Percentiles rank a stretch among this genome's conserved stretches.
phyloP scores from a whole-genome alignment of 352 stramenopile genomes.

The Phytophthora citrophthora region DNA sequence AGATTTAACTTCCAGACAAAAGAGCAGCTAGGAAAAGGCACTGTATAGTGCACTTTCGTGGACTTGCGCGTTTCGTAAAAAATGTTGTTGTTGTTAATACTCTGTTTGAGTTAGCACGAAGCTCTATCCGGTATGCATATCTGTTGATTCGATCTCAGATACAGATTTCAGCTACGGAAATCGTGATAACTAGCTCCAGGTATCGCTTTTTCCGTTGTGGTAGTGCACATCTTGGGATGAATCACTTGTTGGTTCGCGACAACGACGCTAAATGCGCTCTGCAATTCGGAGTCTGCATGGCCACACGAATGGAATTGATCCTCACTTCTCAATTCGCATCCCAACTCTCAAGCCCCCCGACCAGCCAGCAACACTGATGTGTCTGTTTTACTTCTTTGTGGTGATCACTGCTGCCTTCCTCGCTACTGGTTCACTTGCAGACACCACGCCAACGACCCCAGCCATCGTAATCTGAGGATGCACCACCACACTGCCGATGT shows the following conservation, averaged over 20 bases:
- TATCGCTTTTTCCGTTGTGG: background rate
- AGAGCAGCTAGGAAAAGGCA: background rate
- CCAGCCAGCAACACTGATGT: background rate
- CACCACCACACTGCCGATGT: background rate
- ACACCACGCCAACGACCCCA: background rate
- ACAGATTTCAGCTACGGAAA: background rate
- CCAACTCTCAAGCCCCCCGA: background rate
- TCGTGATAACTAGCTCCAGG: background rate
- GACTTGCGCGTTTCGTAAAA: no score
- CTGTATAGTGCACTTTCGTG: no score
- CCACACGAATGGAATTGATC: background rate
- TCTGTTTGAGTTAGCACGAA: no score
- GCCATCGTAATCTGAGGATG: background rate
- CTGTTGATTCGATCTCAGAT: background rate
- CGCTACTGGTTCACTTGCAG: background rate
- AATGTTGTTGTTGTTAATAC: no score
- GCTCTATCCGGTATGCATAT: background rate
- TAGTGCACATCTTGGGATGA: no score
- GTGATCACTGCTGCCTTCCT: background rate
- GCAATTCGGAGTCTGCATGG: no score
- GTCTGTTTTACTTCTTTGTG: background rate
- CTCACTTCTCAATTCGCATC: background rate
- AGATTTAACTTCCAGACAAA: constrained; percentile 48
- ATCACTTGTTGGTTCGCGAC: no score
- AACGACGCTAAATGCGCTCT: no score